Evolutionary conservation across 371 early-diverging fungal species (phyloP).

Genomic region (Rhizopus arrhizus): DNA sequence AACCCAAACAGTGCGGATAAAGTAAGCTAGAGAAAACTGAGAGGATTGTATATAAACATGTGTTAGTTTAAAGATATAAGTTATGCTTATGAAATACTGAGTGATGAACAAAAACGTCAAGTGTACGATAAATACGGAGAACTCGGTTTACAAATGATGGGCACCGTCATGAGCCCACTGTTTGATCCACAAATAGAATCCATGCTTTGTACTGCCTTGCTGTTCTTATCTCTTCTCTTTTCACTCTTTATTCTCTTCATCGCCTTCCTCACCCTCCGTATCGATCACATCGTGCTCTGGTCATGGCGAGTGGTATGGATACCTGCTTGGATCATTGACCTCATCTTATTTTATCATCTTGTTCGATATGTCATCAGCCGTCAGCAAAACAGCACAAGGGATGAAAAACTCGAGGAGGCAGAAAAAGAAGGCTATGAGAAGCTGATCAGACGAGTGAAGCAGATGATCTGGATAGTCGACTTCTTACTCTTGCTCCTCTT

Average conservation of each 20-base stretch:
- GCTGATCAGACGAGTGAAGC: conserved; percentile 5
- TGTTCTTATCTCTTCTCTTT: conserved; percentile 56
- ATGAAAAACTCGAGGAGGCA: conserved; percentile 24
- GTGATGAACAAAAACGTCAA: conserved; percentile 76
- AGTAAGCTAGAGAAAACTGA: conserved; percentile 23
- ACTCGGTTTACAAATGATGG: conserved; percentile 82
- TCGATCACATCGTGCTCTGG: conserved; percentile 76
- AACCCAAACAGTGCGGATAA: conserved; percentile 49
- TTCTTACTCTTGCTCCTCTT: conserved; percentile 46
- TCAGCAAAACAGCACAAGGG: conserved; percentile 7
- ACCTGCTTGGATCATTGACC: conserved; percentile 79
- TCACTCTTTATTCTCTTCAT: conserved; percentile 77
- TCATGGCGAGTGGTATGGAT: conserved; percentile 73
- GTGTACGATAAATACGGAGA: conserved; percentile 91
- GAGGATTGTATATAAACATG: too few relatives aligned
- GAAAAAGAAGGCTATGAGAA: conserved; percentile 1
- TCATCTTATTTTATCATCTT: conserved; percentile 35
- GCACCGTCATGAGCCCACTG: conserved; percentile 68
- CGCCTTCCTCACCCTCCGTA: conserved; percentile 70
- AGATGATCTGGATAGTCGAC: conserved; percentile 29
- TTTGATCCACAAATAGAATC: conserved; percentile 80
- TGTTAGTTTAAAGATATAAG: conserved; percentile 73
- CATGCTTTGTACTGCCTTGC: conserved; percentile 67
- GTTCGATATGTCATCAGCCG: conserved; percentile 15
- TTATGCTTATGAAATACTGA: conserved; percentile 73